Conservation (phyloP, 208 protist genomes). For the Trypanosoma avium region DNA sequence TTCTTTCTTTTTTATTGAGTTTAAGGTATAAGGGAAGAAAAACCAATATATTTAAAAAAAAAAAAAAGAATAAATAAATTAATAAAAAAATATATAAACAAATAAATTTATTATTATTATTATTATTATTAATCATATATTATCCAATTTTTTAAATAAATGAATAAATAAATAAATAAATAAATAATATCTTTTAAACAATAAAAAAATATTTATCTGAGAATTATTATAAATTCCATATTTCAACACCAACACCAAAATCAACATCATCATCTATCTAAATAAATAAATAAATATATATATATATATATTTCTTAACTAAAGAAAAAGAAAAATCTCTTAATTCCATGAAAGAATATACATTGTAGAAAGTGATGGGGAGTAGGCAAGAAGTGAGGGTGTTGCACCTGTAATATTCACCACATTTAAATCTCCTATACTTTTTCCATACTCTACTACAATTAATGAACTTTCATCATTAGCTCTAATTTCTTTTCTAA, state of each 20-base stretch:
- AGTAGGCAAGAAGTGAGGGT: constrained; percentile 38
- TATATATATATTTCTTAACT: neutral
- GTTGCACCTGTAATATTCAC: constrained; percentile 14
- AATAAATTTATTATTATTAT: neutral
- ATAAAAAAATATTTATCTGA: too few species aligned
- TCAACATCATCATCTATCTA: too few species aligned
- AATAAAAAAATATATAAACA: neutral
- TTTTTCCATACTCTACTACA: constrained; percentile 47
- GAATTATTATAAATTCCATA: too few species aligned
- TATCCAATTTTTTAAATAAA: neutral
- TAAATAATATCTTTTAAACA: too few species aligned
- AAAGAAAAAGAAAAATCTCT: too few species aligned
- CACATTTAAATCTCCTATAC: constrained; percentile 53
- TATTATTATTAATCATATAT: neutral
- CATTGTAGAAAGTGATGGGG: constrained; percentile 43
- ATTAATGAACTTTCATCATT: constrained; percentile 55
- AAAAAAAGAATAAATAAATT: constrained; percentile 8
- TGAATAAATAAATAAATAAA: neutral
- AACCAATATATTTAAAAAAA: neutral
- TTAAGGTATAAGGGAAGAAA: neutral
- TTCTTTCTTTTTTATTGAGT: too few species aligned
- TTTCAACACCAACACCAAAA: too few species aligned
- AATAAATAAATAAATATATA: constrained; percentile 8
- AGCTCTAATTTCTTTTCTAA: constrained; percentile 34
- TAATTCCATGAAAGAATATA: constrained; percentile 48